Evolutionary conservation across 1,139 yeast genomes (phyloP).

Genomic region (Pneumocystis oryctolagi): DNA sequence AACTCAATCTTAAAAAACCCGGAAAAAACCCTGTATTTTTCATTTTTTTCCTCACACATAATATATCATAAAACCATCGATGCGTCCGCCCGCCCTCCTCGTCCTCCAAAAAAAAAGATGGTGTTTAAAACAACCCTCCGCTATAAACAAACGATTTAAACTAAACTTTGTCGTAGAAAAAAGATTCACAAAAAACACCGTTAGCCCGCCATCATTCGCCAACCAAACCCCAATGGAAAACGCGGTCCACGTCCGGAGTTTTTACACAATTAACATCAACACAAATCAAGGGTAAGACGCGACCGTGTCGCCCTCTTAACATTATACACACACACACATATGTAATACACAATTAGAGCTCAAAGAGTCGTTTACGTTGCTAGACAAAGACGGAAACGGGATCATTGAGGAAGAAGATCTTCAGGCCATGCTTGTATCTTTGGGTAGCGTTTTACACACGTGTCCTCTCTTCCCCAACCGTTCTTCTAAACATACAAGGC

Average conservation of each 20-base stretch:
- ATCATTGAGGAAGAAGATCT: slow-evolving; percentile 46
- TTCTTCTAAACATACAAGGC: too few relatives aligned
- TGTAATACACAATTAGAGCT: too few relatives aligned
- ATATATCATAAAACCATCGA: background rate
- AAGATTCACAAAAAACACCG: background rate
- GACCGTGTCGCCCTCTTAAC: background rate
- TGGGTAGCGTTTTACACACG: slow-evolving; percentile 24
- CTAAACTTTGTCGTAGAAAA: background rate
- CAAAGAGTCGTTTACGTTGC: slow-evolving; percentile 42
- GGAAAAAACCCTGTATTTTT: background rate
- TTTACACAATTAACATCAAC: background rate
- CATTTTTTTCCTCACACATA: background rate
- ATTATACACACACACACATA: too few relatives aligned
- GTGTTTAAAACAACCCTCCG: background rate
- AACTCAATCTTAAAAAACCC: background rate
- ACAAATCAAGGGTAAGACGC: background rate
- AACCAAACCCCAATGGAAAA: background rate
- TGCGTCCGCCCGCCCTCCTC: too few relatives aligned
- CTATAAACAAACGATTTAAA: background rate
- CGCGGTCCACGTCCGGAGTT: background rate
- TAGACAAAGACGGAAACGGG: slow-evolving; percentile 81
- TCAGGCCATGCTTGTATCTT: slow-evolving; percentile 38
- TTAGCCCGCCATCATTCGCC: background rate
- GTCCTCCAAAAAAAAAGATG: background rate
- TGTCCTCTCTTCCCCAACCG: background rate